These are phyloP conservation scores for Pisolithus microcarpus DNA, from an alignment of 768 basidiomycete species.

Conservation along the genomic window DNA sequence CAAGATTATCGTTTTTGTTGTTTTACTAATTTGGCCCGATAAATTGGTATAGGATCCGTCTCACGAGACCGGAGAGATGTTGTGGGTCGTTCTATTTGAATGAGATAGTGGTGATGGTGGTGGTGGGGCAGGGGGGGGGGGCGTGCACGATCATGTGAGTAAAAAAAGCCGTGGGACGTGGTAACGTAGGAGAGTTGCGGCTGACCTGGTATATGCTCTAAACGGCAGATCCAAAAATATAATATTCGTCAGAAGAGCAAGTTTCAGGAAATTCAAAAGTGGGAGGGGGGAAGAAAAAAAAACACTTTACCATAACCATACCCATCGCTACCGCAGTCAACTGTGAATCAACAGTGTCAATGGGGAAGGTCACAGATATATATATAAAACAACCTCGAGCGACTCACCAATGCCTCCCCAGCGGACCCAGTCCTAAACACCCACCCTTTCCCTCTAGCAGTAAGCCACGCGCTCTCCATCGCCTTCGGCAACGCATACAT, in stretches of 20 bases:
- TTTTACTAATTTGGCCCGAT: slow-evolving; percentile 67
- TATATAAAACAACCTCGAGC: not conserved
- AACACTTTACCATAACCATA: slow-evolving; percentile 73
- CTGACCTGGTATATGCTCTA: slow-evolving; percentile 72
- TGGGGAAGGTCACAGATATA: not conserved
- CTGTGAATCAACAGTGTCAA: too few species aligned
- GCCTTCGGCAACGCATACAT: slow-evolving; percentile 90
- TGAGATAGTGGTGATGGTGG: too few species aligned
- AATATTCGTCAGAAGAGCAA: too few species aligned
- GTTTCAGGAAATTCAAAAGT: not conserved
- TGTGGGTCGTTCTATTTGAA: slow-evolving; percentile 56
- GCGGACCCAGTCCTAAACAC: slow-evolving; percentile 64
- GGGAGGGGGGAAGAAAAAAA: not conserved
- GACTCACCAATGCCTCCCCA: slow-evolving; percentile 58
- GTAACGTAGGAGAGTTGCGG: not conserved
- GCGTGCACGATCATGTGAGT: not conserved
- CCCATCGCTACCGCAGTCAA: slow-evolving; percentile 76
- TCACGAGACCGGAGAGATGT: slow-evolving; percentile 73
- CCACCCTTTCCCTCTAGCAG: slow-evolving; percentile 66
- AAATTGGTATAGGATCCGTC: slow-evolving; percentile 80
- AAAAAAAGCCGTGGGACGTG: not conserved
- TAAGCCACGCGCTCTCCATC: slow-evolving; percentile 85
- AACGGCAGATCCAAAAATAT: slow-evolving; percentile 1
- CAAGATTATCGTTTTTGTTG: not conserved
- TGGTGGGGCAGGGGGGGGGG: too few species aligned